Evolutionary conservation across 1,284 basidiomycete genomes (phyloP).

Genomic region (Trametes versicolor): DNA sequence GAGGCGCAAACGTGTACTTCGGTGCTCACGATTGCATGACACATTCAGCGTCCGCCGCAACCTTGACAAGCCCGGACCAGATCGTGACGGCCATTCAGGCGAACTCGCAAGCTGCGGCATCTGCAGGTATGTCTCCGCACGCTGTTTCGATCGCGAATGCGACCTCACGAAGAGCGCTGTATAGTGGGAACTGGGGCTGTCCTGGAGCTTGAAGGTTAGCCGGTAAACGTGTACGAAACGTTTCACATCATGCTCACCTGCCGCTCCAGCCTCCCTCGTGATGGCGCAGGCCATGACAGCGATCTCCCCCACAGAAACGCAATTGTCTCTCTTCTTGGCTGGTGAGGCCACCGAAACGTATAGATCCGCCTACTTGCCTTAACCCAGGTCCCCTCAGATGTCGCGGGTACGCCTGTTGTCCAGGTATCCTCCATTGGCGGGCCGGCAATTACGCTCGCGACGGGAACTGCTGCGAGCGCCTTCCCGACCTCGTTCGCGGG

Average conservation of each 20-base stretch:
- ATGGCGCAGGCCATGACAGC: neutral
- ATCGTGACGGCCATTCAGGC: constrained; percentile 20
- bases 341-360: neutral
- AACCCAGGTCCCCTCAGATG: neutral
- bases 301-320: constrained; percentile 8
- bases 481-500: constrained; percentile 40
- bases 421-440: constrained; percentile 38
- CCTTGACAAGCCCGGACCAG: constrained; percentile 11
- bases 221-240: no score
- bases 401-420: constrained; percentile 35
- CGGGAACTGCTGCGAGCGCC: constrained; percentile 27
- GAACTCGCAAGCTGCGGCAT: constrained; percentile 12
- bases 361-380: neutral
- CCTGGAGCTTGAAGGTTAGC: constrained; percentile 5
- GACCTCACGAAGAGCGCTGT: neutral
- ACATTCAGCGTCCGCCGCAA: neutral
- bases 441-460: constrained; percentile 32
- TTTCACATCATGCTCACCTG: neutral
- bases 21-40: neutral
- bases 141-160: neutral
- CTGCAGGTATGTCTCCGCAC: constrained; percentile 7
- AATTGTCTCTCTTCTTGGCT: constrained; percentile 20
- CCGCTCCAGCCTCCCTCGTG: neutral
- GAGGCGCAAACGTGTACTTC: neutral
- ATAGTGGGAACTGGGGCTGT: neutral